Conservation (phyloP, 257 asterid species). For the Cynanchum wilfordii region DNA sequence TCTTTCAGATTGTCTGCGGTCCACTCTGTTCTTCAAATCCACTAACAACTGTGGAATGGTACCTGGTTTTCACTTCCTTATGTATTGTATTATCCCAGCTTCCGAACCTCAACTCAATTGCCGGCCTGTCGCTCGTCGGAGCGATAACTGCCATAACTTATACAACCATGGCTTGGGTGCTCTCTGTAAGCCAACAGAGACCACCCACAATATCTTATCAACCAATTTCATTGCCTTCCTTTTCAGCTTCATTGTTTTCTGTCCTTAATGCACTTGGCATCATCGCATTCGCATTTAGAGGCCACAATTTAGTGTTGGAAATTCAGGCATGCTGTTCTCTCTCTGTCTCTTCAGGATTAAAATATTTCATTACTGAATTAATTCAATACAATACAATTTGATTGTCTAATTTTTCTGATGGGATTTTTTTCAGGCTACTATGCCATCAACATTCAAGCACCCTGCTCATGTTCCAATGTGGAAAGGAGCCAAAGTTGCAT, state of each 20-base stretch:
- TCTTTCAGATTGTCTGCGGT: conserved; percentile 92
- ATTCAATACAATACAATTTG: neutral
- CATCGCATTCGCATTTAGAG: conserved; percentile 86
- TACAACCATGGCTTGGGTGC: conserved; percentile 97
- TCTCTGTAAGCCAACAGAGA: conserved; percentile 78
- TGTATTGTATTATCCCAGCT: conserved; percentile 94
- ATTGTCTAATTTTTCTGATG: neutral
- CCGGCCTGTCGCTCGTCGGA: conserved; percentile 93
- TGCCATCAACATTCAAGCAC: conserved; percentile 97
- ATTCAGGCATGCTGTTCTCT: conserved; percentile 60
- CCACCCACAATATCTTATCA: conserved; percentile 74
- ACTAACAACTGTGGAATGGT: conserved; percentile 96
- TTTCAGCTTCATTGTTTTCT: conserved; percentile 56
- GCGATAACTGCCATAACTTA: conserved; percentile 92
- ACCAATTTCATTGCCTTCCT: conserved; percentile 62
- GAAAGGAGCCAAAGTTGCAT: conserved; percentile 96
- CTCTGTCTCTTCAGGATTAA: neutral
- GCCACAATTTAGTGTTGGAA: conserved; percentile 89
- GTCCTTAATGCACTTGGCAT: conserved; percentile 91
- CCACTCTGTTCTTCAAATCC: conserved; percentile 88
- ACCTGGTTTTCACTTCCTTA: conserved; percentile 87
- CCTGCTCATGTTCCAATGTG: conserved; percentile 97
- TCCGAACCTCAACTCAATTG: conserved; percentile 95
- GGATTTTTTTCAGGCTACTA: conserved; percentile 60
- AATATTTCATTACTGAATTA: neutral